A percentile compares a stretch with the other conserved stretches of the same genome.
Conservation (phyloP, 495 filamentous ascomycete genomes). For the Podospora sp. region DNA sequence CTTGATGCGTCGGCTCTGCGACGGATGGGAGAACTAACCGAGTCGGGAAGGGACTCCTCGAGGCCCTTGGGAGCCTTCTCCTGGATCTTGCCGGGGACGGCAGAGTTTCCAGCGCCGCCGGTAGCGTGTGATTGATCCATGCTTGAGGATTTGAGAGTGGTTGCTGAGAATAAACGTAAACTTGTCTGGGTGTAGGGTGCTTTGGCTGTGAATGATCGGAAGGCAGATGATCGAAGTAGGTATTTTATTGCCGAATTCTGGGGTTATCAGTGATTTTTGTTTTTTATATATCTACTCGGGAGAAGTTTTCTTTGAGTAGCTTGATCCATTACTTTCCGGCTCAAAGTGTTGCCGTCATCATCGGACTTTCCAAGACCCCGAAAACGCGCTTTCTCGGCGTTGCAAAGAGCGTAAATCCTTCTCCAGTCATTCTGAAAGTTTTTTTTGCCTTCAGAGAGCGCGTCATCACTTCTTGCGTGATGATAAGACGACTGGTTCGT, state of each 20-base stretch:
- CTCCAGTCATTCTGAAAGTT: too few relatives aligned
- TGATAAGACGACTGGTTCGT: too few relatives aligned
- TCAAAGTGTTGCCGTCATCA: too few relatives aligned
- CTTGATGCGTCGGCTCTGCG: too few relatives aligned
- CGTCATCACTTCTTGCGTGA: too few relatives aligned
- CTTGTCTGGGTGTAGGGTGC: not conserved
- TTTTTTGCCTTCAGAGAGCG: too few relatives aligned
- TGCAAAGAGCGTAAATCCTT: too few relatives aligned
- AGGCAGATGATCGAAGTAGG: constrained; percentile 13
- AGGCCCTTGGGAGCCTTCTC: constrained; percentile 13
- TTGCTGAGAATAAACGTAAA: constrained; percentile 11
- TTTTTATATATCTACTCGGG: constrained; percentile 10
- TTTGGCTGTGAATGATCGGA: constrained; percentile 7
- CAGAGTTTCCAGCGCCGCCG: constrained; percentile 1
- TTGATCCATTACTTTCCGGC: too few relatives aligned
- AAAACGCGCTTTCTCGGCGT: too few relatives aligned
- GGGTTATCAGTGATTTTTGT: not conserved
- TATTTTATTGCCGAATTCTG: not conserved
- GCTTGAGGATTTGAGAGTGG: constrained; percentile 8
- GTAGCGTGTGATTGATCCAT: constrained; percentile 14
- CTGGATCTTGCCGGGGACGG: constrained; percentile 11
- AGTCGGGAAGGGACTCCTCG: constrained; percentile 13
- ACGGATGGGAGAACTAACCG: not conserved
- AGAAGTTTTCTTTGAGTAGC: not conserved
- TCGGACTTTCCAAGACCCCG: too few relatives aligned